Percentiles rank a stretch among this genome's conserved stretches.
Conservation (phyloP, 495 filamentous ascomycete species). For the Podospora conica region DNA sequence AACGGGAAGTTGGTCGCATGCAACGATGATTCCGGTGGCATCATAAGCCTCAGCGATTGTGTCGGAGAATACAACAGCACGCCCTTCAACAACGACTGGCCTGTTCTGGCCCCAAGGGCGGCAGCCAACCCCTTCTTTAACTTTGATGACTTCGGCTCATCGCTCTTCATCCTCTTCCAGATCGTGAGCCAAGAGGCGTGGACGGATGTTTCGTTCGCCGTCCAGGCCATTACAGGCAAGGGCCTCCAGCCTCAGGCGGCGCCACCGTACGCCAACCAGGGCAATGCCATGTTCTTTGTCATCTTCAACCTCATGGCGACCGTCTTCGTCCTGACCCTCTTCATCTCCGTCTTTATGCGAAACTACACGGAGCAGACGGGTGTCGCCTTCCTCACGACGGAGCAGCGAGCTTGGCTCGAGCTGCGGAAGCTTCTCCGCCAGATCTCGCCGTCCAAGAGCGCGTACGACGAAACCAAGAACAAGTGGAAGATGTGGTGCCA, state of each 20-base stretch:
- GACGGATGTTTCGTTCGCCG: constrained; percentile 81
- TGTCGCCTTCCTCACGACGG: constrained; percentile 91
- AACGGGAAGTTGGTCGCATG: constrained; percentile 72
- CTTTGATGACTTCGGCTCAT: constrained; percentile 90
- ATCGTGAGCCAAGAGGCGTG: constrained; percentile 99
- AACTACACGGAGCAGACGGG: constrained; percentile 99
- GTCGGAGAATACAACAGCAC: constrained; percentile 71
- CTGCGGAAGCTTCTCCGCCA: constrained; percentile 87
- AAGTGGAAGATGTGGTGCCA: constrained; percentile 92
- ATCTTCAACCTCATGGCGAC: constrained; percentile 94
- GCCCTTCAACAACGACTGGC: constrained; percentile 69
- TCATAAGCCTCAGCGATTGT: constrained; percentile 62
- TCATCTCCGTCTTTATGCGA: constrained; percentile 99
- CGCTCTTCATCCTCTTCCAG: constrained; percentile 94
- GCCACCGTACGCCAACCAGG: constrained; percentile 51
- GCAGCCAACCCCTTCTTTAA: constrained; percentile 77
- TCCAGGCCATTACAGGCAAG: constrained; percentile 72
- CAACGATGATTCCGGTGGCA: constrained; percentile 58
- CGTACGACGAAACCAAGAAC: constrained; percentile 63
- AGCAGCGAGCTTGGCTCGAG: constrained; percentile 96
- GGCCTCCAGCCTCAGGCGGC: constrained; percentile 62
- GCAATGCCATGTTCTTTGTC: constrained; percentile 90
- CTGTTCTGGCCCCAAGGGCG: constrained; percentile 72
- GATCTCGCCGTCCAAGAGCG: constrained; percentile 86
- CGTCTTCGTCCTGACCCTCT: constrained; percentile 95